These are phyloP conservation scores for apple (Malus domestica) DNA, from an alignment of 306 rosid species.

Conservation along the genomic window ASM211411v1 NC_041792.1:26547407-26547906, in stretches of 20 bases:
- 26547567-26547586: background rate
- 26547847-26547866: background rate
- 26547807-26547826: background rate
- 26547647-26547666: conserved; percentile 43
- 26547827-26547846: background rate
- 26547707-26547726: conserved; percentile 22
- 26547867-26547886: no score
- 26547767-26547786: conserved; percentile 33
- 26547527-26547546: background rate
- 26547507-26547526: conserved; percentile 18
- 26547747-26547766: conserved; percentile 43
- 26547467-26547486: background rate
- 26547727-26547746: conserved; percentile 56
- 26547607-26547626: conserved; percentile 3
- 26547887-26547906: no score
- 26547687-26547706: background rate
- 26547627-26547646: conserved; percentile 23
- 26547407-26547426: background rate
- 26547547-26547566: conserved; percentile 11
- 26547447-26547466: conserved; percentile 14
- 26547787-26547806: background rate
- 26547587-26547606: conserved; percentile 18
- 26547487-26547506: conserved; percentile 14
- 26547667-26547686: background rate
- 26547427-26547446: background rate